Conservation (phyloP, 768 basidiomycete genomes). For the Stropharia rugosoannulata region DNA sequence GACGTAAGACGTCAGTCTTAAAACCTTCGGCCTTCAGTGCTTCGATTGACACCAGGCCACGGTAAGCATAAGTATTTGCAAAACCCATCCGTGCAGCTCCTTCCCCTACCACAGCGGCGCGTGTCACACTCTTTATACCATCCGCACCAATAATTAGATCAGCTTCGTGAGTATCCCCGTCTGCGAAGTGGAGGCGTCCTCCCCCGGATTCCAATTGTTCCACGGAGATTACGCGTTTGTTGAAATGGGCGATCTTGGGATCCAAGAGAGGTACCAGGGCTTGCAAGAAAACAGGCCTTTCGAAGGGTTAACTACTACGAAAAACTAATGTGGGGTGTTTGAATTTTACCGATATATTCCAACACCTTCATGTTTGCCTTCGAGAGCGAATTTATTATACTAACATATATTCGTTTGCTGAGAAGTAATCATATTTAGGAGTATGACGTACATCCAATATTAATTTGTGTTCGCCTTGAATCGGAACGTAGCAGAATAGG, state of each 20-base stretch:
- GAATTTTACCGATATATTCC: slow-evolving; percentile 42
- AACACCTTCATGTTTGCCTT: slow-evolving; percentile 34
- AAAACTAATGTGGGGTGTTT: background rate
- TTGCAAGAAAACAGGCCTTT: slow-evolving; percentile 51
- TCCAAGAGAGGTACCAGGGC: slow-evolving; percentile 44
- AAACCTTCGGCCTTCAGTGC: slow-evolving; percentile 41
- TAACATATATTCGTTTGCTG: background rate
- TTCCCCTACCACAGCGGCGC: slow-evolving; percentile 48
- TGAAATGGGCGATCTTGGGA: slow-evolving; percentile 41
- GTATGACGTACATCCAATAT: slow-evolving; percentile 40
- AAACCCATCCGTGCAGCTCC: slow-evolving; percentile 39
- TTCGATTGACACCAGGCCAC: slow-evolving; percentile 42
- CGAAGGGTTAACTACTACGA: background rate
- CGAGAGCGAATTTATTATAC: slow-evolving; percentile 11
- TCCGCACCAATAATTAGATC: slow-evolving; percentile 51
- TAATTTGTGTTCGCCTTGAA: slow-evolving; percentile 36
- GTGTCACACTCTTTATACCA: slow-evolving; percentile 48
- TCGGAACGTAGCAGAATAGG: slow-evolving; percentile 43
- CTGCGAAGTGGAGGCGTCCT: slow-evolving; percentile 43
- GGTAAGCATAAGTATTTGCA: slow-evolving; percentile 48
- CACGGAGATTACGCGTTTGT: slow-evolving; percentile 47
- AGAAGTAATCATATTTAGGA: background rate
- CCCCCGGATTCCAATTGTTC: slow-evolving; percentile 22
- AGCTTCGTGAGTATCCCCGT: slow-evolving; percentile 40
- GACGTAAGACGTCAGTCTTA: slow-evolving; percentile 31